phyloP scores from a whole-genome alignment of 1,139 yeast genomes.

The Tardiomyces depauwii region DNA sequence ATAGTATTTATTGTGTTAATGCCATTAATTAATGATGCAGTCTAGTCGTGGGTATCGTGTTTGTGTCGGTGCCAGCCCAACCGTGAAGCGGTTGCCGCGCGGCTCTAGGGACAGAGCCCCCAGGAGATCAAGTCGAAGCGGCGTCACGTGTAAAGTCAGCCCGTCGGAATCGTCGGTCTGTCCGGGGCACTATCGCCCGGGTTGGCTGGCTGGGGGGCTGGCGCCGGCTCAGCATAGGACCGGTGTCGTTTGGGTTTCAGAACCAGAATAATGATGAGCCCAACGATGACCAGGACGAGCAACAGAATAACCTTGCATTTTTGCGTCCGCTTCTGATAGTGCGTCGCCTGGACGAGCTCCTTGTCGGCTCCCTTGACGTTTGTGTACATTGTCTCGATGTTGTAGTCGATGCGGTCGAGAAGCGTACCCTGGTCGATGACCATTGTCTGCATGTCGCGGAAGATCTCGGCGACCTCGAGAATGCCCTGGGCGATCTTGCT shows the following conservation, averaged over 20 bases:
- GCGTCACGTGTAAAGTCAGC: no score
- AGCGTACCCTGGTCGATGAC: slow-evolving; percentile 94
- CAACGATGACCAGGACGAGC: slow-evolving; percentile 57
- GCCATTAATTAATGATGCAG: no score
- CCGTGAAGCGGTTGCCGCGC: no score
- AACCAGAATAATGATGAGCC: slow-evolving; percentile 58
- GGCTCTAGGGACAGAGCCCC: no score
- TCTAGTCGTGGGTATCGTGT: no score
- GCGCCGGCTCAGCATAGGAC: slow-evolving; percentile 1
- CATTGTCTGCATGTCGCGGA: slow-evolving; percentile 83
- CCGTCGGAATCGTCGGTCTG: no score
- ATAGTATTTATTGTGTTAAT: no score
- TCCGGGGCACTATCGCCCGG: no score
- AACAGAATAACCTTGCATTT: slow-evolving; percentile 82
- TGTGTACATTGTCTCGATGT: slow-evolving; percentile 65
- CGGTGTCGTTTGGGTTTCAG: slow-evolving; percentile 44
- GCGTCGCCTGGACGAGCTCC: slow-evolving; percentile 65
- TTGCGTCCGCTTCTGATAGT: slow-evolving; percentile 78
- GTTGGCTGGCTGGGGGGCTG: background rate
- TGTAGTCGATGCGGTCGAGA: slow-evolving; percentile 86
- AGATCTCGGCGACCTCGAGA: slow-evolving; percentile 82
- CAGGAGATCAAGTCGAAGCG: no score
- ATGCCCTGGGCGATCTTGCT: slow-evolving; percentile 89
- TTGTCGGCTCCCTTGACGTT: slow-evolving; percentile 69
- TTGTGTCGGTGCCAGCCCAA: no score